Conservation (phyloP, 345 rosid species). For the Syzygium grande region DNA sequence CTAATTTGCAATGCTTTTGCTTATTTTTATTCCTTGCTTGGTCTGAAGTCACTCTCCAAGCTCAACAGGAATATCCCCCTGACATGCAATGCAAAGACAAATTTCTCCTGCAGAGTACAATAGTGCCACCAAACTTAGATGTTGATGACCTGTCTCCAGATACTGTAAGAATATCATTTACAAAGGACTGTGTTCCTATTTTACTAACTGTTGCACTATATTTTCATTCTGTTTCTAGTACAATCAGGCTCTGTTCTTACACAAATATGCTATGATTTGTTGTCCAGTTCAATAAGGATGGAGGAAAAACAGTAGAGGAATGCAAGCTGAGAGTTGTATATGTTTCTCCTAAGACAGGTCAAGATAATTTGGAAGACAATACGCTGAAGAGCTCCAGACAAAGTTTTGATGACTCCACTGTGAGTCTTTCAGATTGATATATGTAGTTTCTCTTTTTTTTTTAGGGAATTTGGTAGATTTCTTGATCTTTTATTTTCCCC, state of each 20-base stretch:
- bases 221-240: background rate
- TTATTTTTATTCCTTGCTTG: background rate
- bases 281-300: slow-evolving; percentile 72
- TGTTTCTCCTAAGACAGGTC: slow-evolving; percentile 36
- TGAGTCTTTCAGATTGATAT: slow-evolving; percentile 25
- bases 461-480: background rate
- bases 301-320: slow-evolving; percentile 66
- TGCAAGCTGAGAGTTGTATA: slow-evolving; percentile 85
- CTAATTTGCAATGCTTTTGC: background rate
- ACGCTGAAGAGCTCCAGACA: slow-evolving; percentile 24
- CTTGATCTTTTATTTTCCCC: background rate
- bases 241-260: background rate
- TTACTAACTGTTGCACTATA: background rate
- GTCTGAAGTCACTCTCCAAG: slow-evolving; percentile 83
- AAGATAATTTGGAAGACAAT: slow-evolving; percentile 49
- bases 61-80: slow-evolving; percentile 67
- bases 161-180: slow-evolving; percentile 44
- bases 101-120: slow-evolving; percentile 86
- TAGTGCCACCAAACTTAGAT: slow-evolving; percentile 64
- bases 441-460: background rate
- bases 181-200: background rate
- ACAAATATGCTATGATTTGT: background rate
- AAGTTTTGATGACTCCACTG: slow-evolving; percentile 50
- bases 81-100: slow-evolving; percentile 97
- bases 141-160: slow-evolving; percentile 83